Evolutionary conservation across 495 filamentous ascomycete genomes (phyloP).

Genomic region (Talaromyces wortmannii): DNA sequence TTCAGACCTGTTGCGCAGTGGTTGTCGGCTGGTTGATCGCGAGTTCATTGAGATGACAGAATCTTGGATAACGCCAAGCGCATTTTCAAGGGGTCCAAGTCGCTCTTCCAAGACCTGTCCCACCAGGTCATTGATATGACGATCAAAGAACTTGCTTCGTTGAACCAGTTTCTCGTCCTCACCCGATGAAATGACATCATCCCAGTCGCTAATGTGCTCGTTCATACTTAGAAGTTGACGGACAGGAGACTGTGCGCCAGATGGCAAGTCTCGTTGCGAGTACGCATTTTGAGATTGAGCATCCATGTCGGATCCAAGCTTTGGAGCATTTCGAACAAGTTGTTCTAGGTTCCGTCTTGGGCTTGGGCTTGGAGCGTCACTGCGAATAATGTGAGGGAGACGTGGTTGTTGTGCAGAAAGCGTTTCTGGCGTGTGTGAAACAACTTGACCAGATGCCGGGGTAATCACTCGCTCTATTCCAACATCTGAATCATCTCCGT

Average conservation of each 20-base stretch:
- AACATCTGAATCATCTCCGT: constrained; percentile 61
- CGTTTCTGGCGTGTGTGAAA: constrained; percentile 27
- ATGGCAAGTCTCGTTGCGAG: constrained; percentile 27
- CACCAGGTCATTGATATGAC: constrained; percentile 78
- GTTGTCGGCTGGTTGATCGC: constrained; percentile 27
- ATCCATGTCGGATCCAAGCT: constrained; percentile 33
- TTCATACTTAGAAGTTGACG: constrained; percentile 61
- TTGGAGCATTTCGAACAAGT: constrained; percentile 36
- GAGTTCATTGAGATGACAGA: constrained; percentile 46
- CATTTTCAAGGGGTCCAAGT: constrained; percentile 70
- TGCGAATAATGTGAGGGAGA: constrained; percentile 47
- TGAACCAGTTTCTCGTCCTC: constrained; percentile 75
- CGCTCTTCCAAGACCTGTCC: constrained; percentile 69
- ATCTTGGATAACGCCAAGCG: constrained; percentile 67
- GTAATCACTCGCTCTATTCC: constrained; percentile 58
- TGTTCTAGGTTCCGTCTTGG: constrained; percentile 50
- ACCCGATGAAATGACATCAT: constrained; percentile 72
- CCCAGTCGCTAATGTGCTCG: constrained; percentile 80
- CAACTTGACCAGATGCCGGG: constrained; percentile 33
- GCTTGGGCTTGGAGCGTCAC: constrained; percentile 72
- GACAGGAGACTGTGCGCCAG: constrained; percentile 46
- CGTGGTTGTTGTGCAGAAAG: constrained; percentile 51
- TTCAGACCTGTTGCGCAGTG: constrained; percentile 53
- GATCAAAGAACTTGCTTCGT: constrained; percentile 76
- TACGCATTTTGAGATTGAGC: constrained; percentile 27